Percentiles rank a stretch among this genome's conserved stretches.
These are phyloP conservation scores for Euphorbia pulcherrima DNA, from an alignment of 345 rosid genomes.

Conservation along the genomic window DNA sequence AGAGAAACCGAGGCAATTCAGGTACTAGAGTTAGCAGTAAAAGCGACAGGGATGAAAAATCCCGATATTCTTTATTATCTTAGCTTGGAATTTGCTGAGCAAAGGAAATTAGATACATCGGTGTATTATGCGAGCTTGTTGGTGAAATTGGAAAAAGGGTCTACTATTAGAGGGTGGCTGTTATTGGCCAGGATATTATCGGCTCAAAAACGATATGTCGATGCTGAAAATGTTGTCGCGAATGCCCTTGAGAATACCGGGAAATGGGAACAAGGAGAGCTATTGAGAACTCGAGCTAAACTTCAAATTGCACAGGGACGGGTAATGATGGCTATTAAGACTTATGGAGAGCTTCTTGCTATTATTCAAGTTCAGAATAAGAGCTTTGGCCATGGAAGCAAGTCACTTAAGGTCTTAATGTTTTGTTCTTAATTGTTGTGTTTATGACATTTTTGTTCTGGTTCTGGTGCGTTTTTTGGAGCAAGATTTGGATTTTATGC, in stretches of 20 bases:
- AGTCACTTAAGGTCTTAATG: constrained; percentile 42
- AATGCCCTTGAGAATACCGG: constrained; percentile 70
- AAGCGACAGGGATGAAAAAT: constrained; percentile 44
- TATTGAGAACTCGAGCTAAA: constrained; percentile 71
- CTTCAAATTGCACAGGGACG: constrained; percentile 65
- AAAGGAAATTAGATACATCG: constrained; percentile 66
- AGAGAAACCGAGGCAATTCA: constrained; percentile 59
- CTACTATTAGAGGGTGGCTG: constrained; percentile 58
- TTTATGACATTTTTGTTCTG: background rate
- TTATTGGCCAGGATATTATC: constrained; percentile 72
- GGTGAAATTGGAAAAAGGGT: constrained; percentile 56
- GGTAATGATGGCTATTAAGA: constrained; percentile 47
- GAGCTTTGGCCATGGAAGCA: constrained; percentile 42
- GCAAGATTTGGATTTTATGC: background rate
- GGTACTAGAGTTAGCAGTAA: constrained; percentile 48
- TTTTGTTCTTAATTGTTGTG: too few relatives aligned
- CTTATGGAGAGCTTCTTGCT: constrained; percentile 69
- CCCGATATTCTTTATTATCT: constrained; percentile 54
- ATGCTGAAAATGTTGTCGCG: constrained; percentile 52
- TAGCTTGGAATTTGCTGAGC: constrained; percentile 64
- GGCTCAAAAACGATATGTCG: constrained; percentile 53
- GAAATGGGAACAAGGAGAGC: constrained; percentile 79
- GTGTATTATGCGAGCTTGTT: constrained; percentile 40
- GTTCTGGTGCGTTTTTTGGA: background rate
- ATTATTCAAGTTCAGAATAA: constrained; percentile 68